These are phyloP conservation scores for Tricholoma hemisulphureum DNA, from an alignment of 768 basidiomycete genomes.

Conservation along the genomic window DNA sequence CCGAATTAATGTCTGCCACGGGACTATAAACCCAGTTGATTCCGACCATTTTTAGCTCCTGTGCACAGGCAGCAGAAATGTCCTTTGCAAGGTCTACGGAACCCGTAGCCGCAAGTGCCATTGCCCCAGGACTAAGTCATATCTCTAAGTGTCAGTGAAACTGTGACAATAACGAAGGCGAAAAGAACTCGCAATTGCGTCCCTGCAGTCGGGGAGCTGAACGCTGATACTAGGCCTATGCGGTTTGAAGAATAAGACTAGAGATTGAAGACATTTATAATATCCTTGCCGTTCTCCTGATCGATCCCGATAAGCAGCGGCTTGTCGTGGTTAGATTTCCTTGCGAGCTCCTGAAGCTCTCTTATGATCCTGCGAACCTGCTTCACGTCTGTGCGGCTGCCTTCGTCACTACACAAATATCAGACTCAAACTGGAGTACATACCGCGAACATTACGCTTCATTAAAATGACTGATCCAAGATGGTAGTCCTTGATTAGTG, in stretches of 20 bases:
- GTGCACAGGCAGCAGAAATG: constrained; percentile 47
- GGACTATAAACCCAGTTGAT: constrained; percentile 75
- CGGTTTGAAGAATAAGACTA: background rate
- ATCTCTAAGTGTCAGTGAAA: background rate
- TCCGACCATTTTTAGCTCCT: constrained; percentile 57
- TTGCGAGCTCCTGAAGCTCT: constrained; percentile 54
- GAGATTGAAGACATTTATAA: background rate
- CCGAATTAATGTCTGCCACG: constrained; percentile 72
- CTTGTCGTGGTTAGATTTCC: constrained; percentile 49
- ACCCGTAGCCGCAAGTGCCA: constrained; percentile 64
- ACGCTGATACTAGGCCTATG: constrained; percentile 67
- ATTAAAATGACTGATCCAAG: constrained; percentile 69
- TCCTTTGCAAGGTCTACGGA: constrained; percentile 43
- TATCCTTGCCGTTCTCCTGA: constrained; percentile 62
- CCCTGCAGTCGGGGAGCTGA: constrained; percentile 53
- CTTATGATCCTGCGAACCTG: constrained; percentile 50
- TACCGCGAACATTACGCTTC: constrained; percentile 64
- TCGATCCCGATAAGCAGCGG: constrained; percentile 70
- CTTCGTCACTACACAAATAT: background rate
- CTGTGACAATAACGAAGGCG: background rate
- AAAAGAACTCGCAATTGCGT: constrained; percentile 60
- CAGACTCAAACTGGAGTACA: constrained; percentile 1
- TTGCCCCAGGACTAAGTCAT: constrained; percentile 60
- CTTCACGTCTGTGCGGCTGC: constrained; percentile 39
- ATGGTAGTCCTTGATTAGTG: constrained; percentile 60